A percentile compares a stretch with the other conserved stretches of the same genome.
Conservation (phyloP, 2,329 filamentous ascomycete species). For the Hypoxylon sp. region DNA sequence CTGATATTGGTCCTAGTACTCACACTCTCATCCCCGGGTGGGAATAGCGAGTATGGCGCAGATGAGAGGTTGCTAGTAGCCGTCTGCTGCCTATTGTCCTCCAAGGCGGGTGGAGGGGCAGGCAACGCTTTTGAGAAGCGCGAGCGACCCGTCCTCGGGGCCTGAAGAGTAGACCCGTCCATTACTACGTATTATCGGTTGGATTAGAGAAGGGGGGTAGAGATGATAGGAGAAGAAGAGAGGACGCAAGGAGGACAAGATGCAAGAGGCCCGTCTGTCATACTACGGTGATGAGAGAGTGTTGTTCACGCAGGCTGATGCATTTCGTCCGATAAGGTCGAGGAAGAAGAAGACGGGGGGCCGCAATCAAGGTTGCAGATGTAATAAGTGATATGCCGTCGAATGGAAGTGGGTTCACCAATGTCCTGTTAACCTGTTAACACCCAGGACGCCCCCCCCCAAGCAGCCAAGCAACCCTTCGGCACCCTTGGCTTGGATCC, state of each 20-base stretch:
- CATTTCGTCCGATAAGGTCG: conserved; percentile 38
- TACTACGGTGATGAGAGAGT: conserved; percentile 28
- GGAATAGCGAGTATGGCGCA: conserved; percentile 40
- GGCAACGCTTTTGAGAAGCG: conserved; percentile 68
- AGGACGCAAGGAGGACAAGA: conserved; percentile 25
- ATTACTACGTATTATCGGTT: conserved; percentile 35
- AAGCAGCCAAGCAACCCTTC: too few relatives aligned
- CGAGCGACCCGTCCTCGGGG: conserved; percentile 56
- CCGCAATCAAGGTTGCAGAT: conserved; percentile 38
- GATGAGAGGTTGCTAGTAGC: conserved; percentile 38
- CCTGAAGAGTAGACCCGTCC: conserved; percentile 40
- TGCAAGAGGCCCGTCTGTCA: conserved; percentile 35
- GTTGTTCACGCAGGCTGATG: conserved; percentile 31
- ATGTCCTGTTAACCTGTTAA: conserved; percentile 22
- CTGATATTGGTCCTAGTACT: conserved; percentile 33
- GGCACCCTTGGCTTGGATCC: conserved; percentile 29
- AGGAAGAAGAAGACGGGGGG: conserved; percentile 32
- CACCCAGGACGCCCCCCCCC: too few relatives aligned
- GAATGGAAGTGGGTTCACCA: conserved; percentile 28
- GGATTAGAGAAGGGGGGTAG: conserved; percentile 29
- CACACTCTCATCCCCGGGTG: conserved; percentile 42
- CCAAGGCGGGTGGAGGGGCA: conserved; percentile 52
- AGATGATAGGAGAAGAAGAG: conserved; percentile 20
- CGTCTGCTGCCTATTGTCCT: conserved; percentile 31
- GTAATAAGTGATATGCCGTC: conserved; percentile 35